Evolutionary conservation across 495 filamentous ascomycete species (phyloP).

Genomic region (Penicillium coprophilum): DNA sequence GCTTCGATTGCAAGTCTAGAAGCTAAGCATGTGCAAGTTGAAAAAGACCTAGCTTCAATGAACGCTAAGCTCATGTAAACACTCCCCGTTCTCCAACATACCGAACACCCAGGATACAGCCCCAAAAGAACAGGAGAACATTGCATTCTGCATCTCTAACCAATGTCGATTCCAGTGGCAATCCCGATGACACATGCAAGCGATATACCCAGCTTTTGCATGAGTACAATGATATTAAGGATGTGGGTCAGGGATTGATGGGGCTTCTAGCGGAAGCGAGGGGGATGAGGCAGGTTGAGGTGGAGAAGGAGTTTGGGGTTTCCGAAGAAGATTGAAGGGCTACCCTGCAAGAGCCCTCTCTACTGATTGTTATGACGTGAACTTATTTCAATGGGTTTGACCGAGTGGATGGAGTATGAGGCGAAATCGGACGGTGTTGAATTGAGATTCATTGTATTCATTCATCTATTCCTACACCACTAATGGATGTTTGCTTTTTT

Average conservation of each 20-base stretch:
- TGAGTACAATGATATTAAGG: slow-evolving; percentile 77
- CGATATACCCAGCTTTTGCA: slow-evolving; percentile 67
- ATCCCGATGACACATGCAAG: slow-evolving; percentile 49
- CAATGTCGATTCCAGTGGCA: slow-evolving; percentile 20
- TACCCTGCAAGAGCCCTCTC: not conserved
- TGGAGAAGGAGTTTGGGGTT: slow-evolving; percentile 60
- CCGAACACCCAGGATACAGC: not conserved
- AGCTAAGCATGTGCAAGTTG: slow-evolving; percentile 29
- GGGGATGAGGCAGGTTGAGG: slow-evolving; percentile 59
- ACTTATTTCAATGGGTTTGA: not conserved
- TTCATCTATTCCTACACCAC: slow-evolving; percentile 8
- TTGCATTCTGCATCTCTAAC: slow-evolving; percentile 1
- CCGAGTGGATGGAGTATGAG: not conserved
- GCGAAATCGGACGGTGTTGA: not conserved
- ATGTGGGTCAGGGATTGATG: slow-evolving; percentile 70
- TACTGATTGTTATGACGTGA: not conserved
- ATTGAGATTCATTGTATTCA: slow-evolving; percentile 8
- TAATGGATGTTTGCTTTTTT: not conserved
- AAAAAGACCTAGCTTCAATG: slow-evolving; percentile 33
- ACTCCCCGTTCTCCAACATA: not conserved
- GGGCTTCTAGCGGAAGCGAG: slow-evolving; percentile 70
- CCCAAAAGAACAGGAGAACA: not conserved
- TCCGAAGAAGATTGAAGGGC: slow-evolving; percentile 34
- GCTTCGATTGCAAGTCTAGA: slow-evolving; percentile 39
- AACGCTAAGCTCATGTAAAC: slow-evolving; percentile 41